phyloP scores from a whole-genome alignment of 2,329 filamentous ascomycete species.

The Daldinia sp. region DNA sequence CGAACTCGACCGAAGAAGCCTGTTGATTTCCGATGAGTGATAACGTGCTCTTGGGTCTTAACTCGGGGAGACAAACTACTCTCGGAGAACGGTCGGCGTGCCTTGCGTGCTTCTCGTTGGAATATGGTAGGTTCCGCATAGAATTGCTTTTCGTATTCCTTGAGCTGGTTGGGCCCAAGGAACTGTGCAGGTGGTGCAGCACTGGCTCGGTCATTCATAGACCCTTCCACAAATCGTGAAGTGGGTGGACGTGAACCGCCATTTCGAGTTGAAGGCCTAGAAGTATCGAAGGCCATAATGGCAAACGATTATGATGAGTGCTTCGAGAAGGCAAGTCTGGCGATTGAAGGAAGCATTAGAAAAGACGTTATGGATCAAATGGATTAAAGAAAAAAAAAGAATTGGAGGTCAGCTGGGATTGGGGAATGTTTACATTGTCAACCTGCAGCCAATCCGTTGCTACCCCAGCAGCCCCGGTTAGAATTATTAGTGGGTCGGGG shows the following conservation, averaged over 20 bases:
- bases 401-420: conserved; percentile 14
- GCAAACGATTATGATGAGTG: conserved; percentile 13
- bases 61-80: conserved; percentile 6
- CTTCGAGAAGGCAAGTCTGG: conserved; percentile 1
- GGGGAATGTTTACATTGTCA: conserved; percentile 26
- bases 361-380: not conserved
- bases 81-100: conserved; percentile 40
- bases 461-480: conserved; percentile 26
- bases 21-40: conserved; percentile 43
- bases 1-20: conserved; percentile 46
- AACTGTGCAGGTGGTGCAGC: conserved; percentile 74
- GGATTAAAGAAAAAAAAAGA: conserved; percentile 1
- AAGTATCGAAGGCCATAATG: conserved; percentile 42
- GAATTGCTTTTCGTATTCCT: conserved; percentile 45
- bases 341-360: conserved; percentile 8
- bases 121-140: conserved; percentile 25
- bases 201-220: conserved; percentile 84
- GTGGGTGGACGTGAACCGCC: conserved; percentile 43
- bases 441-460: conserved; percentile 14
- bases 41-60: conserved; percentile 22
- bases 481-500: conserved; percentile 29
- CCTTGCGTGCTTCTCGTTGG: conserved; percentile 18
- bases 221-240: conserved; percentile 75
- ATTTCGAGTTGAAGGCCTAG: conserved; percentile 53
- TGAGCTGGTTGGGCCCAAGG: conserved; percentile 53